Base-by-base conservation (phyloP, 768 basidiomycete genomes). In the Auricularia auricula-judae region DNA sequence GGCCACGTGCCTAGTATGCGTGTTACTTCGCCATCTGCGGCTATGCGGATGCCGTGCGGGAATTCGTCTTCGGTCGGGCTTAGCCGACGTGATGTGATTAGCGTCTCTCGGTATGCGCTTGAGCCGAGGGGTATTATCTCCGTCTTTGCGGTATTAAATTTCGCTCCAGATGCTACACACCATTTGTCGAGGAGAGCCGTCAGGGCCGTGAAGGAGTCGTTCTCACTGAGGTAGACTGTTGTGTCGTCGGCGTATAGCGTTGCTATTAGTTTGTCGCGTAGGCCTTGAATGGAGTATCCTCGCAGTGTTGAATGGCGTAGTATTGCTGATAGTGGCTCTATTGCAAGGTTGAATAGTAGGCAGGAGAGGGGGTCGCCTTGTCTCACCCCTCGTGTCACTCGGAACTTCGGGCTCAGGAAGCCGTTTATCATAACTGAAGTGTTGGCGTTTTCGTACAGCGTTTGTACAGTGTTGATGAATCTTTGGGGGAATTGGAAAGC, bases 181-280 rank as follows among this genome's bases (percentile, higher is more conserved):
- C 36, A 39, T 5, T 5, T 39, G 36, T 39, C 36, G 7, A 39
- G 36, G 36, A 39, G 23, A 23, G 23, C 23, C 23, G 23, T 23
- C 23, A 23, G 23, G 23, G 23, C 23, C 23, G 23, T 23, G 23
- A 23, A 23, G 23, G 23, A 23, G 5, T 67, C 60, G 59, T 81
- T 77, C 0, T 64, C 11, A 1, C 67, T 67, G 0, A 81, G 73
- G 66, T 70, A 77, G 0, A 74, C 72, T 1, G 74, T 74, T 14
- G 78, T 79, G 66, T 80, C 78, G 65, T 81, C 77, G 0, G 79
- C 77, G 66, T 79, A 77, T 0, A 77, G 63, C 4, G 70, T 68
- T 0, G 70, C 36, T 0, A 69, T 64, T 0, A 74, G 34, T 3
- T 36, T 64, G 3, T 70, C 35, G 0, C 21, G 10, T 4, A 51